A percentile compares a stretch with the other conserved stretches of the same genome.
Conservation (phyloP, 768 basidiomycete genomes). For the Russula ochroleuca region DNA sequence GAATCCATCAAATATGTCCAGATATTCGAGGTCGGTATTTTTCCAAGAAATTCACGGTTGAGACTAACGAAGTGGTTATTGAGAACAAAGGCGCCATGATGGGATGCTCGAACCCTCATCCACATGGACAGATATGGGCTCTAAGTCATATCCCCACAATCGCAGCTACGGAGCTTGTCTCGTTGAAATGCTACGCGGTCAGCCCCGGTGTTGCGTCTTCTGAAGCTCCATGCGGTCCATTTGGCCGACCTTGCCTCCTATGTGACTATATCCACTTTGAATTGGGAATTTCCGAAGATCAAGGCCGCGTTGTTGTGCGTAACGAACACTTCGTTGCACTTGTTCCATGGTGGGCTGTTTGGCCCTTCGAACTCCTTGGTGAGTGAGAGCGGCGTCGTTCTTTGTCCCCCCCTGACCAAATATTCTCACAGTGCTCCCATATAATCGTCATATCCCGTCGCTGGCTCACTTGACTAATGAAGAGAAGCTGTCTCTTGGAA, state of each 20-base stretch:
- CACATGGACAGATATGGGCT: slow-evolving; percentile 90
- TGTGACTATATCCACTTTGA: slow-evolving; percentile 78
- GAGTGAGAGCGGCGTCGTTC: slow-evolving; percentile 28
- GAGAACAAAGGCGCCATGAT: slow-evolving; percentile 92
- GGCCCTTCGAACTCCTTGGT: slow-evolving; percentile 87
- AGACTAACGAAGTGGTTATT: background rate
- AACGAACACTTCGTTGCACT: slow-evolving; percentile 79
- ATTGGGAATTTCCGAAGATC: slow-evolving; percentile 38
- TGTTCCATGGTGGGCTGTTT: slow-evolving; percentile 94
- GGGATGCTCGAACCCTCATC: slow-evolving; percentile 94
- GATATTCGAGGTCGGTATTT: slow-evolving; percentile 70
- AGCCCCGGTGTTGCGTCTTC: slow-evolving; percentile 36
- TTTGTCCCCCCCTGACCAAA: slow-evolving; percentile 10
- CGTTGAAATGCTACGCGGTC: slow-evolving; percentile 49
- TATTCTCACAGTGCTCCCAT: slow-evolving; percentile 56
- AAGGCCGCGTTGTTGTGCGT: slow-evolving; percentile 56
- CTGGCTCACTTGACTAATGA: slow-evolving; percentile 53
- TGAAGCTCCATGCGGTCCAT: slow-evolving; percentile 52
- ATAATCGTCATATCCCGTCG: slow-evolving; percentile 73
- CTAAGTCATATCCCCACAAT: slow-evolving; percentile 65
- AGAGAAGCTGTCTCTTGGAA: slow-evolving; percentile 63
- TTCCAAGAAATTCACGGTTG: background rate
- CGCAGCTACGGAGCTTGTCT: slow-evolving; percentile 61
- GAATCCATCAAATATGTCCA: slow-evolving; percentile 77
- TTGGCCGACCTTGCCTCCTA: slow-evolving; percentile 62